Evolutionary conservation across 106 monocot species (phyloP), one percentile per base, ranked within the genome.

Genomic region (Phalaenopsis aphrodite): DNA sequence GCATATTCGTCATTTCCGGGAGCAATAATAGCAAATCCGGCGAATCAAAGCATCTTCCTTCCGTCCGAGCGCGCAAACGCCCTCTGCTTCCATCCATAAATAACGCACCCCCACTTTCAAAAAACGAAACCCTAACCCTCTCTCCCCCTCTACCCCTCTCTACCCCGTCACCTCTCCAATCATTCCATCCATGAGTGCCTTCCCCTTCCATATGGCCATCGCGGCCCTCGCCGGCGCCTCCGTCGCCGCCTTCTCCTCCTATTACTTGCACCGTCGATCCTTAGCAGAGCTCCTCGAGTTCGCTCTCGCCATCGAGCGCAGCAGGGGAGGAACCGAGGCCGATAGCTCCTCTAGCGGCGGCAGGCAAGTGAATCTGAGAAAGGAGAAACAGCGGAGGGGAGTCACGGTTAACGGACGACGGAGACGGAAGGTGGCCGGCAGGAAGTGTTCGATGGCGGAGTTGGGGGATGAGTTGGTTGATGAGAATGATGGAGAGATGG

Each of bases 221-320:
- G 77, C 77, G 48, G 77, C 49, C 19, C 47, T 77, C 15, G 77
- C 52, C 23, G 77, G 77, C 47, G 77, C 77, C 52, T 77, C 77
- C 52, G 30, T 77, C 5, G 77, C 77, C 14, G 48, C 77, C 1
- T 42, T 77, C 19, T 77, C 23, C 36, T 48, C 77, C 52, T 77
- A 77, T 30, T 77, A 36, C 52, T 24, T 55, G 52, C 77, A 77
- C 77, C 24, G 77, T 4, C 43, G 30, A 37, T 21, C 77, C 30
- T 14, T 77, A 21, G n/a, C 77, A 10, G 12, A 77, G 77, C 30
- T 77, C 14, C 77, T 77, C 52, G 52, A 77, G 52, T 52, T 55
- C 48, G 77, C 77, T 77, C 52, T 77, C 16, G 48, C 23, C 30
- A 10, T 55, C 2, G 77, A 77, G 77, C 52, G 30, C 2, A 12